Evolutionary conservation across 371 early-diverging fungal genomes (phyloP), one percentile per base, ranked within the genome.

Genomic region (Mucor circinelloides): DNA sequence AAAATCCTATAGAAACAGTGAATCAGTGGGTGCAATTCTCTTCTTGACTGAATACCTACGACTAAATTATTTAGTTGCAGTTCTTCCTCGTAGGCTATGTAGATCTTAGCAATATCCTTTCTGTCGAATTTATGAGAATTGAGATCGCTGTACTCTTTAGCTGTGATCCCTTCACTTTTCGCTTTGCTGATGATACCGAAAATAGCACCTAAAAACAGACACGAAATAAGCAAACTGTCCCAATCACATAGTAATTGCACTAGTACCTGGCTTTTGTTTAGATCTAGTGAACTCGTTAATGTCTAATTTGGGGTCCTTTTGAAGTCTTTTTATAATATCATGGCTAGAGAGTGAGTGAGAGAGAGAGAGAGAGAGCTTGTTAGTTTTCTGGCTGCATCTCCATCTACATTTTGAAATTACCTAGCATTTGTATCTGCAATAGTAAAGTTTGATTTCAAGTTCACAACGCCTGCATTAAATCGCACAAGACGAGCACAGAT

Each of bases 401-500:
- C 19, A 21, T 46, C 46, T 21, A 9, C 27, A 32, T 56, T 2
- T 19, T 1, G 17, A 6, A 5, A 17, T 30, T 71, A 75, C 80
- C 83, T 77, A 6, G 44, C 58, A 19, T 74, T 77, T 0, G 76
- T 66, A 17, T 88, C 85, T 0, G 79, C 79, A 59, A 89, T 83
- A 21, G 76, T 69, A 59, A 87, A 87, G 30, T 80, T 78, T n/a
- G 52, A 32, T 0, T 60, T 19, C 42, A 83, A 50, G 12, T 72
- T 77, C 28, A 85, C 66, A 17, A 40, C 27, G 4, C 13, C 21
- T 32, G 65, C 73, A 62, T 84, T 56, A 8, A 63, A 54, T 32
- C 79, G 71, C 3, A 90, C 48, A 2, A 88, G 58, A 2, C 72
- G 65, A 17, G 75, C 72, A 65, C 90, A 88, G 42, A 85, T 70